phyloP scores from a whole-genome alignment of 164 flowering plant genomes.

The Umbellularia californica region DNA sequence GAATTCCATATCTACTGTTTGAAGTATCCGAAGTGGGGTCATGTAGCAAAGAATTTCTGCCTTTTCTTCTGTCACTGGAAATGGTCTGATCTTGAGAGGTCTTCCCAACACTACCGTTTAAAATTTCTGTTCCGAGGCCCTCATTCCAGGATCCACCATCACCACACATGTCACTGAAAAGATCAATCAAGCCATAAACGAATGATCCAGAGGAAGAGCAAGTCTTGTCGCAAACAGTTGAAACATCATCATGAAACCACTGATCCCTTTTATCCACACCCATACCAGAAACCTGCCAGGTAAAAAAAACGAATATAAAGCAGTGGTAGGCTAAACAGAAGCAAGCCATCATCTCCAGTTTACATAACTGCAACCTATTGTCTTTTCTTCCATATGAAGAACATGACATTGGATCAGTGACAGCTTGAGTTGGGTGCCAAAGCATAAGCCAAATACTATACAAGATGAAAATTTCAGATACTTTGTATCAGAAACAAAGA shows the following conservation, averaged over 20 bases:
- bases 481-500: too few relatives aligned
- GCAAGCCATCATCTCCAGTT: background rate
- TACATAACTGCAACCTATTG: background rate
- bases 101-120: conserved; percentile 6
- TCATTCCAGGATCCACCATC: conserved; percentile 69
- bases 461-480: background rate
- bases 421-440: background rate
- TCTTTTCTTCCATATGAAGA: background rate
- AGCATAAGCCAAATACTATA: background rate
- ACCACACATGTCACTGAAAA: conserved; percentile 49
- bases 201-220: conserved; percentile 47
- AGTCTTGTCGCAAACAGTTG: conserved; percentile 23
- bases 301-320: background rate
- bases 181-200: conserved; percentile 78
- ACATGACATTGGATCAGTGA: background rate
- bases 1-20: conserved; percentile 26
- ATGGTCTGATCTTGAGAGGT: background rate
- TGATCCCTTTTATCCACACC: conserved; percentile 25
- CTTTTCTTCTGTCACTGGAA: conserved; percentile 30
- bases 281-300: conserved; percentile 30
- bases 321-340: background rate
- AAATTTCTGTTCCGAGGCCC: conserved; percentile 31
- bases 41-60: conserved; percentile 23
- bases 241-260: conserved; percentile 26
- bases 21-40: conserved; percentile 23